A percentile compares a stretch with the other conserved stretches of the same genome.
Conservation (phyloP, 2,329 filamentous ascomycete species). For the Phoma herbarum region DNA sequence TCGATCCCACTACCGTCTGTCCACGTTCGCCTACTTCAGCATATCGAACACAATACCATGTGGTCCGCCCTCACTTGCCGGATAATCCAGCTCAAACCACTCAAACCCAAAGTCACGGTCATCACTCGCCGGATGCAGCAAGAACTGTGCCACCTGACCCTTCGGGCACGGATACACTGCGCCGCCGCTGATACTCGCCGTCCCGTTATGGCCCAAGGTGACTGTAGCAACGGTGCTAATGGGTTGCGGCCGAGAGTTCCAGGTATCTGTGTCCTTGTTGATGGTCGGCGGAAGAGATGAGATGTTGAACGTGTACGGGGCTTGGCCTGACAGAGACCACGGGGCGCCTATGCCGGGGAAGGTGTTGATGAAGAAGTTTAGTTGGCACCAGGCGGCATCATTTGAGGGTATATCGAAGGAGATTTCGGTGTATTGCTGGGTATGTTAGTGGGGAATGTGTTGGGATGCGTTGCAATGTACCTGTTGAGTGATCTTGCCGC, state of each 20-base stretch:
- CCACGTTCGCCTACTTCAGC: slow-evolving; percentile 18
- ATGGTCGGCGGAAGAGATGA: slow-evolving; percentile 32
- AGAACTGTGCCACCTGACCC: slow-evolving; percentile 37
- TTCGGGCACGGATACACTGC: slow-evolving; percentile 34
- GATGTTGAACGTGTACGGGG: slow-evolving; percentile 39
- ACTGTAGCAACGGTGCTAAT: slow-evolving; percentile 30
- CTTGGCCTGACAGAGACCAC: slow-evolving; percentile 28
- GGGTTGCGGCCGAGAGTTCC: slow-evolving; percentile 35
- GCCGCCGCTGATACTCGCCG: slow-evolving; percentile 21
- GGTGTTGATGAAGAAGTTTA: slow-evolving; percentile 40
- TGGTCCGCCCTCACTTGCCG: slow-evolving; percentile 25
- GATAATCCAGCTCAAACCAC: slow-evolving; percentile 46
- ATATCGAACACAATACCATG: slow-evolving; percentile 47
- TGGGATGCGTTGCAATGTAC: slow-evolving; percentile 12
- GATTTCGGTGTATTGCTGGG: slow-evolving; percentile 34
- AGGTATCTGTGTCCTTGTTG: slow-evolving; percentile 40
- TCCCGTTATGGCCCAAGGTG: slow-evolving; percentile 26
- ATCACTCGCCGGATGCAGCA: slow-evolving; percentile 34
- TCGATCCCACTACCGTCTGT: background rate
- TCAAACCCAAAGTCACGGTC: slow-evolving; percentile 29
- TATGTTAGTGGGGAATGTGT: background rate
- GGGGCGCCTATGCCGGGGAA: slow-evolving; percentile 31
- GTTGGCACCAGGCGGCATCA: slow-evolving; percentile 32
- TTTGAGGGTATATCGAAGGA: slow-evolving; percentile 45
- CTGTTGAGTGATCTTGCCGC: slow-evolving; percentile 31